Conservation (phyloP, 208 protist genomes). For the Novymonas esmeraldas region DNA sequence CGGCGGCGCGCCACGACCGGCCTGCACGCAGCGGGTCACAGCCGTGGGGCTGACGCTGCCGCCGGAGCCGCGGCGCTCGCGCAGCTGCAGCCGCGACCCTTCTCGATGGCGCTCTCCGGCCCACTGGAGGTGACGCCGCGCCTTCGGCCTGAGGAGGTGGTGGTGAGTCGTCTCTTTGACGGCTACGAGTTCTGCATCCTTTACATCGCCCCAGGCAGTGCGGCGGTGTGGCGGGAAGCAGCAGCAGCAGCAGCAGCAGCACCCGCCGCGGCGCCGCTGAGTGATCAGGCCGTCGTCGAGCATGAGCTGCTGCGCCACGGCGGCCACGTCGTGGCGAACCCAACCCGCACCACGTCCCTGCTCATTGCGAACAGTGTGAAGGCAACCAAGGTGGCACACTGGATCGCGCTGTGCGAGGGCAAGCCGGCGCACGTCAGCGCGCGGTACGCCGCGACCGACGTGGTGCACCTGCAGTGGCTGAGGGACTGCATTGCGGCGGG, state of each 20-base stretch:
- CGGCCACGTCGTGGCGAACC: constrained; percentile 21
- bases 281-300: constrained; percentile 37
- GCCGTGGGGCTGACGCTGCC: neutral
- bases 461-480: constrained; percentile 40
- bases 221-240: neutral
- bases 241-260: neutral
- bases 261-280: neutral
- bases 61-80: neutral
- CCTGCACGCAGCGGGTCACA: neutral
- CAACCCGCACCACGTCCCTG: constrained; percentile 26
- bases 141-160: constrained; percentile 10
- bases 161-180: constrained; percentile 27
- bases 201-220: constrained; percentile 26
- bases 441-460: constrained; percentile 23
- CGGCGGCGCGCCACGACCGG: constrained; percentile 6
- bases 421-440: neutral
- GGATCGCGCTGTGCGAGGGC: constrained; percentile 27
- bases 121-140: constrained; percentile 19
- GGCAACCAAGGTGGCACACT: constrained; percentile 38
- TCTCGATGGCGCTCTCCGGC: constrained; percentile 7
- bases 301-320: constrained; percentile 41
- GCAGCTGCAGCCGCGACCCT: constrained; percentile 6
- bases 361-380: constrained; percentile 25
- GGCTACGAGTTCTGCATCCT: constrained; percentile 58
- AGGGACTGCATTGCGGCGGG: constrained; percentile 29